Evolutionary conservation across 768 basidiomycete species (phyloP).

Genomic region (Russula griseocarnosa): DNA sequence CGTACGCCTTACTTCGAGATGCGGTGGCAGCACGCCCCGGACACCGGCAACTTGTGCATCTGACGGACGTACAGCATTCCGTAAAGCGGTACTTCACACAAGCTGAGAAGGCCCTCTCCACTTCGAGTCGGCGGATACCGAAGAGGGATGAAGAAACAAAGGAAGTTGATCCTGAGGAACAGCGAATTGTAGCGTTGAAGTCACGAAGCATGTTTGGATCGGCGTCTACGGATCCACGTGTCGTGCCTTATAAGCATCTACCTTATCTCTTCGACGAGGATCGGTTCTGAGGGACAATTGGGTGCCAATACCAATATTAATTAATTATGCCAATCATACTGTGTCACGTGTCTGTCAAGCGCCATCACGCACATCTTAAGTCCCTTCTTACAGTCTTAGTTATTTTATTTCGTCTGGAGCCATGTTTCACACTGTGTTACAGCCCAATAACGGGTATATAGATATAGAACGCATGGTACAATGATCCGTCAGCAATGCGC

Average conservation of each 20-base stretch:
- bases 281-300: neutral
- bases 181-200: conserved; percentile 5
- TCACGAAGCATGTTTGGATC: conserved; percentile 1
- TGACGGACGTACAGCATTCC: conserved; percentile 24
- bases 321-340: too few species aligned
- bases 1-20: conserved; percentile 5
- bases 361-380: too few species aligned
- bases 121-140: neutral
- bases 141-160: neutral
- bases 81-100: conserved; percentile 13
- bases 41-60: conserved; percentile 17
- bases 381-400: too few species aligned
- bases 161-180: conserved; percentile 2
- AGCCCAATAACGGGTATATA: too few species aligned
- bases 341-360: too few species aligned
- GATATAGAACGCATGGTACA: too few species aligned
- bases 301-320: too few species aligned
- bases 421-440: too few species aligned
- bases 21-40: conserved; percentile 1
- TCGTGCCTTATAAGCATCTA: neutral
- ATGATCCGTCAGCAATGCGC: too few species aligned
- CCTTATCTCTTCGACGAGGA: conserved; percentile 14
- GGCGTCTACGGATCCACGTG: too few species aligned
- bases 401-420: too few species aligned
- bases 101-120: neutral